These are phyloP conservation scores for Eutrema heterophyllum DNA, from an alignment of 345 rosid species.

Conservation along the genomic window DNA sequence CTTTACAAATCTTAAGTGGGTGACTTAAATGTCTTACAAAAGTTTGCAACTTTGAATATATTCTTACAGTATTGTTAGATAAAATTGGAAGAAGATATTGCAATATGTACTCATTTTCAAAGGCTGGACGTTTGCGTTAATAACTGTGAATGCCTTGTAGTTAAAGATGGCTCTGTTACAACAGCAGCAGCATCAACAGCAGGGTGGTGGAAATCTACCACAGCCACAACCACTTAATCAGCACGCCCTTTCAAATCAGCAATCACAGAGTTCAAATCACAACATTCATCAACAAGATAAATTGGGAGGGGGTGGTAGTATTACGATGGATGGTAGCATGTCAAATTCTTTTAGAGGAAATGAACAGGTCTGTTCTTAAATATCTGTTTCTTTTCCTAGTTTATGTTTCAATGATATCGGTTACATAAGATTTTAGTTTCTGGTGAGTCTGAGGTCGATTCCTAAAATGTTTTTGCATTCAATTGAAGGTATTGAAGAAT, in stretches of 20 bases:
- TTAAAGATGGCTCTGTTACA: constrained; percentile 67
- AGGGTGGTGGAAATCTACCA: constrained; percentile 45
- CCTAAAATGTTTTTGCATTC: constrained; percentile 35
- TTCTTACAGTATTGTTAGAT: not conserved
- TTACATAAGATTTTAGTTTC: not conserved
- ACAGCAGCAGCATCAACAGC: constrained; percentile 59
- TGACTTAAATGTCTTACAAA: not conserved
- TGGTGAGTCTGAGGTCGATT: constrained; percentile 19
- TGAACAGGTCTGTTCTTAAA: constrained; percentile 78
- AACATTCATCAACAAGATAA: constrained; percentile 83
- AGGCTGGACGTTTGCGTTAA: not conserved
- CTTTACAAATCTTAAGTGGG: not conserved
- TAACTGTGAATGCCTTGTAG: constrained; percentile 34
- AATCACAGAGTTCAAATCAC: constrained; percentile 65
- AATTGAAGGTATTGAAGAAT: constrained; percentile 77
- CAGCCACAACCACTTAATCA: constrained; percentile 53
- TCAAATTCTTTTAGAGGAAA: constrained; percentile 93
- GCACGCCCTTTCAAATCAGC: constrained; percentile 64
- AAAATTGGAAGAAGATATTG: not conserved
- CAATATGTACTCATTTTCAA: constrained; percentile 1
- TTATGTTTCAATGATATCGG: not conserved
- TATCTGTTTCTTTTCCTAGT: not conserved
- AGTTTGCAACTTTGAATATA: not conserved
- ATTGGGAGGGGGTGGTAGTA: constrained; percentile 68
- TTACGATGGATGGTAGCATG: constrained; percentile 71